Base-by-base conservation (phyloP, 1,284 basidiomycete genomes). In the Ganoderma meredithae region DNA sequence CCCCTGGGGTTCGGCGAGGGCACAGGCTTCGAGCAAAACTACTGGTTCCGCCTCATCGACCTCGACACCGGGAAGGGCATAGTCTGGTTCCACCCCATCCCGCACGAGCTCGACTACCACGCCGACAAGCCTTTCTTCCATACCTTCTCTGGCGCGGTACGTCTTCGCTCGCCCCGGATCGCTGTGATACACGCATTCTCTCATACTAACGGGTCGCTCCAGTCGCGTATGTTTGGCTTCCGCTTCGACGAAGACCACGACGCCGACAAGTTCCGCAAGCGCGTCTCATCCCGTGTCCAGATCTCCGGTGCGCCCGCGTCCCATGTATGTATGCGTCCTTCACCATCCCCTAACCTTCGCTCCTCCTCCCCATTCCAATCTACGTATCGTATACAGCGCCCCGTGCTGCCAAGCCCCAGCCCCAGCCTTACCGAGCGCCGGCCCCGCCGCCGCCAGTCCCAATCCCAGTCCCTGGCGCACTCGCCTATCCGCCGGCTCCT, bases 71-170 rank as follows among this genome's bases (percentile, higher is more conserved):
- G 90, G 43, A 93, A 93, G 72, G 88, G 77, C 36, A 71, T 95
- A 47, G 87, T 95, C 19, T 98, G 96, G 96, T 88, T 93, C 79
- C 95, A 97, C 79, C 91, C 92, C 74, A 84, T 98, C 56, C 94
- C 94, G 6, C 87, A 89, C 58, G 86, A 88, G 70, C 90, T 96
- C 75, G 86, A 90, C 66, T 98, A 97, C 80, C 89, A 90, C 74
- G 86, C 93, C 74, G 96, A 98, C 79, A 90, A 93, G 71, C 93
- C 95, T 1, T 98, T 97, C 83, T 98, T 98, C 82, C 96, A 98
- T 80, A 86, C 90, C 40, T 97, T 97, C 79, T 88, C 89, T 40
- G 94, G 93, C 55, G 90, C 92, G 81, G 95, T 96, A 76, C 76
- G 91, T 82, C 31, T n/a, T 22, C 53, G 27, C 43, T 33, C 25